Evolutionary conservation across 352 stramenopile species (phyloP).

Genomic region (Achlya hypogyna): DNA sequence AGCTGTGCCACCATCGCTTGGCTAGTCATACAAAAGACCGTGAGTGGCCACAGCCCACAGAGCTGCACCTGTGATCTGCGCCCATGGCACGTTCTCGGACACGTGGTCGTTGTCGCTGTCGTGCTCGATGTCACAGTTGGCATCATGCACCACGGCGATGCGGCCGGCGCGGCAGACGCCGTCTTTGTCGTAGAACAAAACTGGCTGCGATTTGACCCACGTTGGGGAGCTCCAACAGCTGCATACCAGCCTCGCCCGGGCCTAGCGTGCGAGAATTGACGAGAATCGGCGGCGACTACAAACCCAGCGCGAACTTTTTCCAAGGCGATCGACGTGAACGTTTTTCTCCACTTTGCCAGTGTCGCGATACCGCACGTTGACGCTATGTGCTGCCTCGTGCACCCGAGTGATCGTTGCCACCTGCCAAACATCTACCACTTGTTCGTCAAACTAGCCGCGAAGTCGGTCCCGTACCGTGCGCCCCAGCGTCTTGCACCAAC

Average conservation of each 20-base stretch:
- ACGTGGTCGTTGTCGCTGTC: neutral
- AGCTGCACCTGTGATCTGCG: neutral
- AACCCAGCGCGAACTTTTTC: no score
- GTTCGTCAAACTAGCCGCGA: no score
- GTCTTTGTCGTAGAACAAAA: neutral
- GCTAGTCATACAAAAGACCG: no score
- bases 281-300: no score
- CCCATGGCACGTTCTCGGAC: neutral
- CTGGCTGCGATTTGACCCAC: neutral
- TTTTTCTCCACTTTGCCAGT: neutral
- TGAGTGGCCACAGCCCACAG: no score
- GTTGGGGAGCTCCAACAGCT: no score
- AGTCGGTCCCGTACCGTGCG: no score
- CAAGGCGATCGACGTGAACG: neutral
- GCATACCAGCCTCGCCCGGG: no score
- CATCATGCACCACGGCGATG: neutral
- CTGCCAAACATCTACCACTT: neutral
- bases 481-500: no score
- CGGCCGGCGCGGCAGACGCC: no score
- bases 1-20: neutral
- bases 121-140: neutral
- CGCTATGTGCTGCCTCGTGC: neutral
- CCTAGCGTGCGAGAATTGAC: no score
- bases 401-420: neutral
- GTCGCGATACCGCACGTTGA: neutral